A percentile compares a stretch with the other conserved stretches of the same genome.
Conservation (phyloP, 306 rosid genomes). For the Ceratonia siliqua region DNA sequence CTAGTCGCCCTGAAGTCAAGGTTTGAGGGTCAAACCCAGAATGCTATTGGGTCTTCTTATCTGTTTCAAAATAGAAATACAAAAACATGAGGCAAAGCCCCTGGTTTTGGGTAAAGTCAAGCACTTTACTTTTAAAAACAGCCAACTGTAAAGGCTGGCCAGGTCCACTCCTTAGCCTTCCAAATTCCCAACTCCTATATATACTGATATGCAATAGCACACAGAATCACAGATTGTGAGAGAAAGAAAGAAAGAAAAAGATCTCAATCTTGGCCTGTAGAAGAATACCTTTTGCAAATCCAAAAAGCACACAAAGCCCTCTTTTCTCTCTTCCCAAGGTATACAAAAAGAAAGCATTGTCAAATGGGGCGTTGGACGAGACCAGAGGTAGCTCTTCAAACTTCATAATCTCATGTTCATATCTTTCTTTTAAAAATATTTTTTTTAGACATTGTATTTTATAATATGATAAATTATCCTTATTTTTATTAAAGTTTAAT, state of each 20-base stretch:
- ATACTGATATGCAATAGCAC: constrained; percentile 40
- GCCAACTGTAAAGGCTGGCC: constrained; percentile 49
- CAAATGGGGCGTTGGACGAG: constrained; percentile 88
- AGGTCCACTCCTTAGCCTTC: background rate
- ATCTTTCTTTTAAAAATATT: background rate
- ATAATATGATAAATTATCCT: no score
- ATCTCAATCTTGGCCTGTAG: background rate
- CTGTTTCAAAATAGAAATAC: background rate
- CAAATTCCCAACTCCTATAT: constrained; percentile 22
- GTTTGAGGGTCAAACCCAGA: no score
- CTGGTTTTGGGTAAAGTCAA: constrained; percentile 59
- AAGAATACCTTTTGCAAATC: background rate
- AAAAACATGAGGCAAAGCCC: constrained; percentile 70
- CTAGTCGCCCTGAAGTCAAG: no score
- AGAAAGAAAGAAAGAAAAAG: background rate
- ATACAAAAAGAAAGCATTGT: constrained; percentile 2
- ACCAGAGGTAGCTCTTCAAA: constrained; percentile 68
- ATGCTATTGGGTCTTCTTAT: background rate
- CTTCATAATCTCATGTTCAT: background rate
- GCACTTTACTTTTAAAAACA: background rate
- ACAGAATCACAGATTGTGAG: constrained; percentile 10
- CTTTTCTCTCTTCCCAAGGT: background rate
- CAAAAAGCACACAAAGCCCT: background rate
- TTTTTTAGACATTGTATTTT: no score
- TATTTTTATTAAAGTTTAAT: no score